phyloP scores from a whole-genome alignment of 805 yeast species.

The Nakazawaea ambrosiae region DNA sequence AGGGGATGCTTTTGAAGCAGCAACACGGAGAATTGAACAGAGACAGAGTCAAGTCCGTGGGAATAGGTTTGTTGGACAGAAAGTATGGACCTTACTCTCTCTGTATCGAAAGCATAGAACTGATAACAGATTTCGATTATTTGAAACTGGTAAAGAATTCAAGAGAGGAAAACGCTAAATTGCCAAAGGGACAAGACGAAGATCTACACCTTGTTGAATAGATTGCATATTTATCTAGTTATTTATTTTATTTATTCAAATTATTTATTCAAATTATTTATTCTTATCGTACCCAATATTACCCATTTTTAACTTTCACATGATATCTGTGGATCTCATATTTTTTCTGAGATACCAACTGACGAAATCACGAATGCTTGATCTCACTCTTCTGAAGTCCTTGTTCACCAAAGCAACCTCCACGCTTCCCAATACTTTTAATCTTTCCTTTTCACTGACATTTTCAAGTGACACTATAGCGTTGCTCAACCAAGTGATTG shows the following conservation, averaged over 20 bases:
- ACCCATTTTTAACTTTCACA: too few relatives aligned
- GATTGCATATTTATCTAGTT: background rate
- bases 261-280: too few relatives aligned
- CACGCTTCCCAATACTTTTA: constrained; percentile 51
- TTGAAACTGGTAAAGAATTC: constrained; percentile 32
- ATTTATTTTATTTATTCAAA: too few relatives aligned
- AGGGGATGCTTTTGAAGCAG: constrained; percentile 55
- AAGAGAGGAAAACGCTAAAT: constrained; percentile 17
- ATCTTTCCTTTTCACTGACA: constrained; percentile 61
- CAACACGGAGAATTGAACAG: constrained; percentile 53
- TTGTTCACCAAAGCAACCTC: constrained; percentile 56
- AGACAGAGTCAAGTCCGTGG: constrained; percentile 61
- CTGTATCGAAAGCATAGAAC: constrained; percentile 68
- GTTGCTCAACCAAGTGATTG: constrained; percentile 52
- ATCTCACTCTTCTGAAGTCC: constrained; percentile 68
- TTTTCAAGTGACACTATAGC: constrained; percentile 54
- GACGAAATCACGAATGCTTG: constrained; percentile 68
- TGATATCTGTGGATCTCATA: constrained; percentile 24
- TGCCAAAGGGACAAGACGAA: background rate
- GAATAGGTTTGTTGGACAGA: constrained; percentile 71
- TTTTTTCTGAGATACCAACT: constrained; percentile 80
- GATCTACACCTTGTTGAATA: background rate
- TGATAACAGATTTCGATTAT: constrained; percentile 49
- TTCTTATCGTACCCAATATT: too few relatives aligned
- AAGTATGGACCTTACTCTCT: constrained; percentile 71